phyloP scores from a whole-genome alignment of 192 early-diverging fungal species.

The Jimgerdemannia flammicorona region DNA sequence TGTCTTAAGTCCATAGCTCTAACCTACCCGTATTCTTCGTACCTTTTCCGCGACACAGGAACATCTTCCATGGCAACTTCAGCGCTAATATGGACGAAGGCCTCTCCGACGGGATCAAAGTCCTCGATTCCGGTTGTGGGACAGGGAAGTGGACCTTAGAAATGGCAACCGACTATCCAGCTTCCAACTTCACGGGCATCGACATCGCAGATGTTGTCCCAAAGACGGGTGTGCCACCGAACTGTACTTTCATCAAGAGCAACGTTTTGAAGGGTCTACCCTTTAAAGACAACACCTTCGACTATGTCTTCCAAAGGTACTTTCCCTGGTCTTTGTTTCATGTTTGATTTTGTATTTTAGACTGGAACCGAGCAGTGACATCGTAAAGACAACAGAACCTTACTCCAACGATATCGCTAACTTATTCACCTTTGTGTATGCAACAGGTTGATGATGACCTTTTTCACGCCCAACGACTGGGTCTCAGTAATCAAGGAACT shows the following conservation, averaged over 20 bases:
- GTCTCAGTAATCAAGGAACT: background rate
- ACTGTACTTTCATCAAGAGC: slow-evolving; percentile 31
- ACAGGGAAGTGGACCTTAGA: background rate
- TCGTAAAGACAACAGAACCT: no score
- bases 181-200: background rate
- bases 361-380: no score
- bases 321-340: background rate
- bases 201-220: slow-evolving; percentile 4
- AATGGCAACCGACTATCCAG: background rate
- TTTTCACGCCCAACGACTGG: slow-evolving; percentile 8
- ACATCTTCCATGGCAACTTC: background rate
- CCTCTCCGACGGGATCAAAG: background rate
- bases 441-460: background rate
- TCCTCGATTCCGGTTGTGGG: background rate
- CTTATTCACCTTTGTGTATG: background rate
- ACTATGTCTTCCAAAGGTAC: slow-evolving; percentile 32
- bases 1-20: background rate
- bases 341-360: background rate
- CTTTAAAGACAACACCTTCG: slow-evolving; percentile 41
- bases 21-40: background rate
- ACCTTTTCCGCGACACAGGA: background rate
- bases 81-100: background rate
- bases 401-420: background rate
- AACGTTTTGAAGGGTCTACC: slow-evolving; percentile 33
- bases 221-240: slow-evolving; percentile 12